A percentile compares a stretch with the other conserved stretches of the same genome.
Conservation (phyloP, 306 rosid species). For the Pachyrhizus erosus region DNA sequence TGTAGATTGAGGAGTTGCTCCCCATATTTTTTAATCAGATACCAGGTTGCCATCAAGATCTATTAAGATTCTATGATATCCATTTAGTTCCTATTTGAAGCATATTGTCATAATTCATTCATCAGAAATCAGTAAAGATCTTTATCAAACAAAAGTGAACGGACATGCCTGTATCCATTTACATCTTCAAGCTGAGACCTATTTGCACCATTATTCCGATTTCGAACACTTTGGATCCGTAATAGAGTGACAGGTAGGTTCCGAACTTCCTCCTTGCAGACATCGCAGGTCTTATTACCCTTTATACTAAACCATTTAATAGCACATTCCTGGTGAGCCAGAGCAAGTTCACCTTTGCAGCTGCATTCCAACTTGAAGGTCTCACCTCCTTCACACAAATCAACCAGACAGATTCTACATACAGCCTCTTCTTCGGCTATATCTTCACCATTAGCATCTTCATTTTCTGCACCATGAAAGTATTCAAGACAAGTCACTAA, state of each 20-base stretch:
- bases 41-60: background rate
- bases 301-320: conserved; percentile 96
- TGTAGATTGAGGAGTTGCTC: background rate
- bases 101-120: background rate
- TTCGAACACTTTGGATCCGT: conserved; percentile 75
- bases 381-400: conserved; percentile 97
- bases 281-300: conserved; percentile 92
- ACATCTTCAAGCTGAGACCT: conserved; percentile 63
- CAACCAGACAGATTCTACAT: conserved; percentile 90
- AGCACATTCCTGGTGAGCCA: conserved; percentile 97
- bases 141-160: conserved; percentile 8
- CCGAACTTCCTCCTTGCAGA: conserved; percentile 89
- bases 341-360: conserved; percentile 99
- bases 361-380: conserved; percentile 97
- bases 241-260: conserved; percentile 91
- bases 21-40: background rate
- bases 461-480: conserved; percentile 61
- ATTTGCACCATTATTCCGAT: conserved; percentile 58
- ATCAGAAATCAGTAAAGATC: conserved; percentile 5
- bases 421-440: conserved; percentile 97
- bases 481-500: conserved; percentile 25
- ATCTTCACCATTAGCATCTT: conserved; percentile 77
- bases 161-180: conserved; percentile 72
- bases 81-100: conserved; percentile 13
- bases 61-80: conserved; percentile 27